Evolutionary conservation across 768 basidiomycete genomes (phyloP), one percentile per base, ranked within the genome.

Genomic region (Nidularia pulvinata): DNA sequence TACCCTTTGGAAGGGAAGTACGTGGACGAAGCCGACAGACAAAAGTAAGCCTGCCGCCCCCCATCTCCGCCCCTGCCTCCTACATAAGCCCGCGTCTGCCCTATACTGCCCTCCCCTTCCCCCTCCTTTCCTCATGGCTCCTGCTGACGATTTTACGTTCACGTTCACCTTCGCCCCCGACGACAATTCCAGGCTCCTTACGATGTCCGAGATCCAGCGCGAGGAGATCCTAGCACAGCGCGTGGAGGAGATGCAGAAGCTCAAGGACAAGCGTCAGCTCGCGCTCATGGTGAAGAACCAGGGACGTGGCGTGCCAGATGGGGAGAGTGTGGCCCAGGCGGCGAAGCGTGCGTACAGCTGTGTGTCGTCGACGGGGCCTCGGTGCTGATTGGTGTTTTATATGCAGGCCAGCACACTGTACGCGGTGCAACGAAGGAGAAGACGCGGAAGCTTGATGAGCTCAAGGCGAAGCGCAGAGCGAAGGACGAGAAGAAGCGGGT

Each of bases 1-100:
- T 98, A 93, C 65, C 95, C 94, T 0, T 73, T 97, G 10, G 96
- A 98, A 61, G 94, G 93, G 48, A 92, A 93, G 69, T 98, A 91
- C 65, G 81, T 81, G 54, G 87, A 97, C 63, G 93, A 93, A 61
- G 79, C 75, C 10, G 96, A 98, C 69, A 82, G 89, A 62, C 80
- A 87, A 58, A 73, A 78, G 96, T 96, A 74, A 74, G 89, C 76
- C 45, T 51, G 48, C 59, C 33, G 7, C 39, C 50, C 32, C 34
- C 44, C 50, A 25, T 2, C 34, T 4, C 45, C 45, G n/a, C 25
- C 37, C 50, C 33, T 49, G 37, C 37, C 37, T 1, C 1, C 37
- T 39, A 39, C n/a, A 39, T 39, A 46, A 49, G 22, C 32, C 19
- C 11, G 57, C 57, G 55, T 64, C 61, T 55, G 57, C 55, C 58